Evolutionary conservation across 768 basidiomycete species (phyloP).

Genomic region (Lactifluus subvellereus): DNA sequence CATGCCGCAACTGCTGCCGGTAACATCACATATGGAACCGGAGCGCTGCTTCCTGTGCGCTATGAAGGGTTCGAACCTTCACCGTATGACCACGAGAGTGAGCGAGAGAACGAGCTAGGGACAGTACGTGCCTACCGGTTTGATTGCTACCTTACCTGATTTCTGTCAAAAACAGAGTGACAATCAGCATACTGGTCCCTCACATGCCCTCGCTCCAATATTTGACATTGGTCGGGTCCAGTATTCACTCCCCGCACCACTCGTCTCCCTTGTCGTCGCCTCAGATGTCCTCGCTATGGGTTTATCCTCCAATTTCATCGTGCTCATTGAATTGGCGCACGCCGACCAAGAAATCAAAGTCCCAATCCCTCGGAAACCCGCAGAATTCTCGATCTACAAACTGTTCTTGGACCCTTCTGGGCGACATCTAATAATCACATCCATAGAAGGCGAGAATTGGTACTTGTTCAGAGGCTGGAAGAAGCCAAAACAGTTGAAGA

Average conservation of each 20-base stretch:
- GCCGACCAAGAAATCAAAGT: conserved; percentile 84
- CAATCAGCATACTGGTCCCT: conserved; percentile 27
- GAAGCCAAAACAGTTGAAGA: conserved; percentile 73
- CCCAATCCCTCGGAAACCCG: conserved; percentile 63
- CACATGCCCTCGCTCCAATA: conserved; percentile 46
- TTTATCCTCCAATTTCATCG: conserved; percentile 64
- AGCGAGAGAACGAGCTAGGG: conserved; percentile 36
- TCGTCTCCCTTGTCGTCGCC: conserved; percentile 75
- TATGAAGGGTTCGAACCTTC: conserved; percentile 89
- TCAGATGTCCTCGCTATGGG: conserved; percentile 88
- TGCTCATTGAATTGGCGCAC: conserved; percentile 85
- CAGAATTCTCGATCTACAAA: conserved; percentile 73
- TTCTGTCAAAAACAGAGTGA: conserved; percentile 30
- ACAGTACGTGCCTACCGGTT: conserved; percentile 12
- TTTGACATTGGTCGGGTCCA: conserved; percentile 88
- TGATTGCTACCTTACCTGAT: conserved; percentile 9
- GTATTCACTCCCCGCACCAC: conserved; percentile 79
- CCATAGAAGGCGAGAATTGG: conserved; percentile 87
- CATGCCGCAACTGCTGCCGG: conserved; percentile 57
- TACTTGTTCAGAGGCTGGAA: conserved; percentile 80
- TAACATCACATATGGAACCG: conserved; percentile 32
- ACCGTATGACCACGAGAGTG: conserved; percentile 49
- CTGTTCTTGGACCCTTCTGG: conserved; percentile 93
- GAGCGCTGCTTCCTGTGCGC: conserved; percentile 52
- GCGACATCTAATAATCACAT: conserved; percentile 82